Percentiles rank a stretch among this genome's conserved stretches.
These are phyloP conservation scores for Colletotrichum cuscutae DNA, from an alignment of 2,329 filamentous ascomycete genomes.

Conservation along the genomic window DNA sequence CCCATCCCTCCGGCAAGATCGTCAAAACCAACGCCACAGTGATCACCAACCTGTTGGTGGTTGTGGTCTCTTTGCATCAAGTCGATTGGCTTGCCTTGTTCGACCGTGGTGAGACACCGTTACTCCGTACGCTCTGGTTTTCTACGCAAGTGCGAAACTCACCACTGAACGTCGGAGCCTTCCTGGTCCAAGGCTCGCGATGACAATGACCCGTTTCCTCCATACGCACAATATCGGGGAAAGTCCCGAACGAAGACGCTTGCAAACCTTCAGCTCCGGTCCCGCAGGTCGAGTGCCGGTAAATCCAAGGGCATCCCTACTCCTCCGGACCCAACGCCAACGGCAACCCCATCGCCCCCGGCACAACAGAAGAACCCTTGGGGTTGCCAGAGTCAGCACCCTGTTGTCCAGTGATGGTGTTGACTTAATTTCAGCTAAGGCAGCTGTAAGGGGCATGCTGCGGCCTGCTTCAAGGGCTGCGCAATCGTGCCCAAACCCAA, in stretches of 20 bases:
- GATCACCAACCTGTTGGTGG: background rate
- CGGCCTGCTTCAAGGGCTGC: constrained; percentile 28
- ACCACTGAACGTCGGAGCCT: background rate
- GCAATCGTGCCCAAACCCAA: constrained; percentile 36
- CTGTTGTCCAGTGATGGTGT: constrained; percentile 21
- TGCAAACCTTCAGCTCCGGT: constrained; percentile 1
- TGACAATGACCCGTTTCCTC: no score
- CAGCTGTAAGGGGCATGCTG: constrained; percentile 26
- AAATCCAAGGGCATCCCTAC: constrained; percentile 11
- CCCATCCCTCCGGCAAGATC: background rate
- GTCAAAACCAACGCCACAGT: background rate
- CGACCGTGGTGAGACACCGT: background rate
- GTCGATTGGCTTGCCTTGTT: background rate
- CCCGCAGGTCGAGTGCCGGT: constrained; percentile 21
- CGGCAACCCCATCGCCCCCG: background rate
- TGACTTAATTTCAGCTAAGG: constrained; percentile 23
- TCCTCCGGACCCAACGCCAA: background rate
- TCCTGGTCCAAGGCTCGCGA: background rate
- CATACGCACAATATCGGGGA: no score
- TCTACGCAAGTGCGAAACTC: background rate
- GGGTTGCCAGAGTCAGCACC: background rate
- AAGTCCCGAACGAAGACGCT: background rate
- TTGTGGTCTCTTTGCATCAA: background rate
- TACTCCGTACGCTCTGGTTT: background rate
- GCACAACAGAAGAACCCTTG: background rate